Evolutionary conservation across 345 rosid genomes (phyloP), one percentile per base, ranked within the genome.

Genomic region (Populus pruinosa): DNA sequence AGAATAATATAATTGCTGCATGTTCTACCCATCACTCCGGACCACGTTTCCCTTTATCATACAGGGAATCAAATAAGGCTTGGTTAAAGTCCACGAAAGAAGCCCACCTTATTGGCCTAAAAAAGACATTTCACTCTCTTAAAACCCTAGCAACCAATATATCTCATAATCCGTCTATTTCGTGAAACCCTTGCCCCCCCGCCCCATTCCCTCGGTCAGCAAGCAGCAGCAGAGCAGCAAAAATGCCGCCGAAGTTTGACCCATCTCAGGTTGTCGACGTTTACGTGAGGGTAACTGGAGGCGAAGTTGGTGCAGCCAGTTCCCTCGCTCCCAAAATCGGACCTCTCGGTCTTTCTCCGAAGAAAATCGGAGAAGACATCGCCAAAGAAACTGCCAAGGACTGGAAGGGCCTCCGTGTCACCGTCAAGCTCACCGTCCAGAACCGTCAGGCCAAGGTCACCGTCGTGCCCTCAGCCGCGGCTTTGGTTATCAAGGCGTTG

Each of bases 401-500:
- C 9, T 77, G 75, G 75, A 77, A 77, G 75, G 80, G 80, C 7
- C 36, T 77, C 16, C 75, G 75, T 5, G 75, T 77, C 14, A 62
- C 80, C 25, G 75, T 77, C 14, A 77, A 77, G 62, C 74, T 77
- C 13, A 77, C 80, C 39, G 70, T 77, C 1, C 80, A 77, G 63
- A 77, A 77, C 80, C 80, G 80, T 69, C 70, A 77, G n/a, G 80
- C 75, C 4, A 77, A 70, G 63, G 80, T 77, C 27, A 11, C 70
- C 2, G 80, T 77, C 16, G 80, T 77, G 1, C 80, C 80, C 17
- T 77, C 80, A 0, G 75, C 80, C 2, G 80, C 75, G 0, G 75
- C 80, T 1, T 74, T 77, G 5, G 74, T 77, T 0, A 77, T 77
- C 31, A 77, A 77, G 80, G n/a, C 75, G 14, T 55, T 77, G 47